These are phyloP conservation scores for Trichoderma gamsii DNA, from an alignment of 495 filamentous ascomycete genomes.

Conservation along the genomic window DNA sequence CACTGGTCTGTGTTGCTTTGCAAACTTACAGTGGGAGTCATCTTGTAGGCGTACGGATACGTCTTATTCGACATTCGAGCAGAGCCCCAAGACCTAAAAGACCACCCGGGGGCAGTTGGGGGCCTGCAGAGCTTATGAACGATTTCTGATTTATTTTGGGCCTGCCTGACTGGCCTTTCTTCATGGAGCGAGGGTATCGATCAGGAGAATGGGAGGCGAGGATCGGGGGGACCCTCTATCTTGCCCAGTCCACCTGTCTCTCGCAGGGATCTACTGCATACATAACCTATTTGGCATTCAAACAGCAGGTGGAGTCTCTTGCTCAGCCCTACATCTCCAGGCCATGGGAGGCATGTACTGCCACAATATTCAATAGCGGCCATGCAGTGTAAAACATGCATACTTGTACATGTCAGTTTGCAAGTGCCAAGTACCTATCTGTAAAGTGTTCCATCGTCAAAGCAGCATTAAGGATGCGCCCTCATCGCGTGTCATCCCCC, in stretches of 20 bases:
- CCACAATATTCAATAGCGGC: background rate
- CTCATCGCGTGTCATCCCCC: too few species aligned
- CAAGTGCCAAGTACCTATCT: background rate
- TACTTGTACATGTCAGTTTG: background rate
- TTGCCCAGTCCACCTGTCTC: background rate
- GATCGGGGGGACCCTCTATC: background rate
- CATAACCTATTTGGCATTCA: background rate
- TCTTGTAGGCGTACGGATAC: conserved; percentile 21
- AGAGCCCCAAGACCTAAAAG: background rate
- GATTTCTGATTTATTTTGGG: background rate
- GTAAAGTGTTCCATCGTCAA: too few species aligned
- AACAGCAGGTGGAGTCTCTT: background rate
- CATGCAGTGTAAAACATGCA: background rate
- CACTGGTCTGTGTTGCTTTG: background rate
- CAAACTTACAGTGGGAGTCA: conserved; percentile 22
- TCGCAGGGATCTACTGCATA: background rate
- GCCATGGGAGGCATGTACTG: background rate
- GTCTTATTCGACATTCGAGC: conserved; percentile 19
- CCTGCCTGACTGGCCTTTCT: background rate
- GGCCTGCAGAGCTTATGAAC: background rate
- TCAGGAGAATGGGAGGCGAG: background rate
- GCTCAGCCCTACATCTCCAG: background rate
- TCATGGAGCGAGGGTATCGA: background rate
- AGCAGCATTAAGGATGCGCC: too few species aligned
- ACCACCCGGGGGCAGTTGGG: background rate